Base-by-base conservation (phyloP, 2,329 filamentous ascomycete genomes). In the Leptosphaerulina australis region DNA sequence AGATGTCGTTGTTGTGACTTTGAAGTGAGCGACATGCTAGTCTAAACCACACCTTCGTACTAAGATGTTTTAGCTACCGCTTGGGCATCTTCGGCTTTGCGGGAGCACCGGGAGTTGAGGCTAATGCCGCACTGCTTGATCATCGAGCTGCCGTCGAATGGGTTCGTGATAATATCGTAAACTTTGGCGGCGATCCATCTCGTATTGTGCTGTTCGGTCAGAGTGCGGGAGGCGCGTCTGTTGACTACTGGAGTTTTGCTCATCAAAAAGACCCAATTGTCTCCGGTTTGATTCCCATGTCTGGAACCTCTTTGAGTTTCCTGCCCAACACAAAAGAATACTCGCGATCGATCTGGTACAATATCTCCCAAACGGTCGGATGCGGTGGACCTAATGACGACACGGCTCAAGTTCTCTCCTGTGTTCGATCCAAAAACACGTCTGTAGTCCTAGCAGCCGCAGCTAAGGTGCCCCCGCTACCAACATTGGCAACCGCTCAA, bases 231-330 rank as follows among this genome's bases (percentile, higher is more conserved):
- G 67, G 64, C 33, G 66, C 72, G 4, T 63, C 73, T 0, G 76
- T 77, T 0, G 79, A 81, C 53, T 79, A 77, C 60, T 80, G 75
- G 70, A 69, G 75, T 0, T 83, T 79, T 41, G 76, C 79, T 0
- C 80, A 75, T 46, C 58, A 59, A 6, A 41, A 74, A 0, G 76
- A 82, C 20, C 78, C 81, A 5, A 81, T 83, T 10, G 75, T 75
- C n/a, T 63, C 70, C 5, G 78, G 73, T 3, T 65, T 80, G 8
- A 78, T 82, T 46, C 67, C 75, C 3, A 70, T 76, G 24, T 82
- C 79, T 3, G 80, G 80, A 2, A 79, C 74, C 3, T 75, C 70
- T 2, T 59, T 72, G 30, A 67, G 66, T 50, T 71, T 64, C 36
- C 36, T 59, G 31, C 58, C 55, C 6, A 67, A 66, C 28, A 71